Conservation (phyloP, 305 asterid species). For the Nicotiana rustica region DNA sequence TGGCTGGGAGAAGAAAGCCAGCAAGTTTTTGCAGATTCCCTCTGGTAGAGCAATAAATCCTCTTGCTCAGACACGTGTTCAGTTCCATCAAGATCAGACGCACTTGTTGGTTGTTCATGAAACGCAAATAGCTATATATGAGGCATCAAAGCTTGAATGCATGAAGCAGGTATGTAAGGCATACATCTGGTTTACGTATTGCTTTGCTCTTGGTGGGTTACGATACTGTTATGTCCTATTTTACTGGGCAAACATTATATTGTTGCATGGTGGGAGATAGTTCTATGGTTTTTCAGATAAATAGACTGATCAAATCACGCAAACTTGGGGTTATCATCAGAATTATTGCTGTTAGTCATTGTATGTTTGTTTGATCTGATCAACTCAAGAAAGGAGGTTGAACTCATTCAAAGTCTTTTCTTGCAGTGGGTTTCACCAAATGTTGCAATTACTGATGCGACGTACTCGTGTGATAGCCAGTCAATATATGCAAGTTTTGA, state of each 20-base stretch:
- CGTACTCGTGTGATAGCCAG: slow-evolving; percentile 86
- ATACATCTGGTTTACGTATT: neutral
- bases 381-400: neutral
- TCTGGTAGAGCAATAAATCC: slow-evolving; percentile 51
- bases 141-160: slow-evolving; percentile 67
- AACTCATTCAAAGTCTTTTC: slow-evolving; percentile 22
- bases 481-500: slow-evolving; percentile 69
- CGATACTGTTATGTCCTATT: neutral
- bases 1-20: slow-evolving; percentile 75
- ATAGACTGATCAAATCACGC: neutral
- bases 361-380: neutral
- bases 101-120: slow-evolving; percentile 68
- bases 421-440: slow-evolving; percentile 80
- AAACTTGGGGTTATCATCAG: neutral
- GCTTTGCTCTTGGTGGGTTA: slow-evolving; percentile 11
- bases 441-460: slow-evolving; percentile 75
- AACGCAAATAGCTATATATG: slow-evolving; percentile 62
- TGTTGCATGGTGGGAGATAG: neutral
- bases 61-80: slow-evolving; percentile 65
- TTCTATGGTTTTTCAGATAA: neutral
- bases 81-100: slow-evolving; percentile 70
- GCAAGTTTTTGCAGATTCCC: slow-evolving; percentile 56
- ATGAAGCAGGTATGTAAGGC: slow-evolving; percentile 56
- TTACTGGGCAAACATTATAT: slow-evolving; percentile 7
- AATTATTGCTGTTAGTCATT: neutral